phyloP scores from a whole-genome alignment of 1,284 basidiomycete species.

The Rhodotorula glutinis region DNA sequence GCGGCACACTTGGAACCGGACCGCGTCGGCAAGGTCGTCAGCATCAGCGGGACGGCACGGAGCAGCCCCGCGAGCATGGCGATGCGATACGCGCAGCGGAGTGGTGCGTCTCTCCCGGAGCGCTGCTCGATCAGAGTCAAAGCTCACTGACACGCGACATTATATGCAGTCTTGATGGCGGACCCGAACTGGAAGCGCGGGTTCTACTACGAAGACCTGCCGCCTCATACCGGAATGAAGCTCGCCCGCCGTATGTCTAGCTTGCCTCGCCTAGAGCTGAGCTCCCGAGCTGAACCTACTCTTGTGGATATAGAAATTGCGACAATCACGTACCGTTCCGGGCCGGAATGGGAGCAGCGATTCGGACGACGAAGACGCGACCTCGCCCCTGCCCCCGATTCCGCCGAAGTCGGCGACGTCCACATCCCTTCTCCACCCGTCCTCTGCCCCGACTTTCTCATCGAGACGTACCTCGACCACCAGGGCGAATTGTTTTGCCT shows the following conservation, averaged over 20 bases:
- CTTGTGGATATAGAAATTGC: slow-evolving; percentile 71
- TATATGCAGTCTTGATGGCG: slow-evolving; percentile 91
- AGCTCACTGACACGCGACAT: no score
- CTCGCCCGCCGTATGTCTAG: slow-evolving; percentile 77
- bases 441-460: slow-evolving; percentile 94
- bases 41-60: slow-evolving; percentile 89
- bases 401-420: slow-evolving; percentile 24
- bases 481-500: slow-evolving; percentile 86
- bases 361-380: slow-evolving; percentile 75
- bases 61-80: slow-evolving; percentile 89
- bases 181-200: slow-evolving; percentile 99
- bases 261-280: no score
- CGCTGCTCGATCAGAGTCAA: not conserved
- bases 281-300: not conserved
- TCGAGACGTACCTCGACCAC: slow-evolving; percentile 98
- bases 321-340: slow-evolving; percentile 97
- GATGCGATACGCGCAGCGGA: slow-evolving; percentile 92
- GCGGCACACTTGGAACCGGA: slow-evolving; percentile 88
- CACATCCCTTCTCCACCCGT: slow-evolving; percentile 48
- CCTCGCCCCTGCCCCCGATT: slow-evolving; percentile 16
- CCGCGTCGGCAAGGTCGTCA: slow-evolving; percentile 81
- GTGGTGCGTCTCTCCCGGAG: slow-evolving; percentile 59
- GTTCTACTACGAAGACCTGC: slow-evolving; percentile 92
- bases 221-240: slow-evolving; percentile 98
- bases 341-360: slow-evolving; percentile 96